These are phyloP conservation scores for Tritrichomonas musculus DNA, from an alignment of 208 protist genomes.

Conservation along the genomic window DNA sequence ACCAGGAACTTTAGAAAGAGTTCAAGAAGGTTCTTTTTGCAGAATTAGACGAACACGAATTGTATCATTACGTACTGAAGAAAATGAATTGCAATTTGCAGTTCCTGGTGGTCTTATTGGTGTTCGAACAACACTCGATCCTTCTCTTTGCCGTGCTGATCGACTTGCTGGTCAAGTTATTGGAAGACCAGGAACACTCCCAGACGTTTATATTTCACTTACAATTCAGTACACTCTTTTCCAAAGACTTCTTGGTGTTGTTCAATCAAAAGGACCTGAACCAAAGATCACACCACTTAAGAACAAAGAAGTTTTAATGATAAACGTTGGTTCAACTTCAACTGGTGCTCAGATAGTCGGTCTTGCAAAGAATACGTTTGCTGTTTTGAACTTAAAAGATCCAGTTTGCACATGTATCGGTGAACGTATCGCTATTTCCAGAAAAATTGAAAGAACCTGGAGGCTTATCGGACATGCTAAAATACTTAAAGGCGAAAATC, in stretches of 20 bases:
- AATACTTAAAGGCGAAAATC: slow-evolving; percentile 41
- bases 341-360: slow-evolving; percentile 83
- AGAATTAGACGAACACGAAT: slow-evolving; percentile 82
- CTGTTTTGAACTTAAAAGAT: slow-evolving; percentile 81
- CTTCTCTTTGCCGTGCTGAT: slow-evolving; percentile 91
- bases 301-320: slow-evolving; percentile 91
- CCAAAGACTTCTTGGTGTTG: slow-evolving; percentile 81
- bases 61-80: slow-evolving; percentile 62
- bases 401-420: slow-evolving; percentile 89
- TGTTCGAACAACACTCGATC: slow-evolving; percentile 98
- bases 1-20: slow-evolving; percentile 76
- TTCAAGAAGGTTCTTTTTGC: slow-evolving; percentile 66
- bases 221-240: slow-evolving; percentile 95
- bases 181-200: slow-evolving; percentile 68
- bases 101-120: slow-evolving; percentile 58
- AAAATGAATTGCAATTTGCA: slow-evolving; percentile 95
- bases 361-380: slow-evolving; percentile 77
- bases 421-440: slow-evolving; percentile 91
- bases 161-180: slow-evolving; percentile 86
- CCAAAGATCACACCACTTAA: slow-evolving; percentile 72
- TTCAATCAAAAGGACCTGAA: slow-evolving; percentile 53
- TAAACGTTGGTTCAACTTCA: slow-evolving; percentile 97
- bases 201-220: slow-evolving; percentile 88
- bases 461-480: slow-evolving; percentile 51
- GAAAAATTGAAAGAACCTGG: slow-evolving; percentile 71